A percentile compares a stretch with the other conserved stretches of the same genome.
Evolutionary conservation across 352 stramenopile genomes (phyloP).

Genomic region (Pythium apleroticum): DNA sequence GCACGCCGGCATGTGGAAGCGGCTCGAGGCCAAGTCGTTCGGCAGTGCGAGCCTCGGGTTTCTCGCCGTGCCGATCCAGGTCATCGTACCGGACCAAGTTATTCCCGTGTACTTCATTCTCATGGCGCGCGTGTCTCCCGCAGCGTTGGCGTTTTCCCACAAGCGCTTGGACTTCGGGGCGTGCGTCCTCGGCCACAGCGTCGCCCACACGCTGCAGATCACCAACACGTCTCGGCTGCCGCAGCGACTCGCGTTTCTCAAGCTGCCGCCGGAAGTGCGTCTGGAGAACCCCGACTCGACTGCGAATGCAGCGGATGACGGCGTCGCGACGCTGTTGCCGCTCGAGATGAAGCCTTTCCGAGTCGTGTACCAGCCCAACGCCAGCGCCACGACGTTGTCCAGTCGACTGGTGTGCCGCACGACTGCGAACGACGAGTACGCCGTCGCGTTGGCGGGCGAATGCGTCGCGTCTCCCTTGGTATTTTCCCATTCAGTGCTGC

Average conservation of each 20-base stretch:
- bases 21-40: constrained; percentile 22
- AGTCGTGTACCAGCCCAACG: constrained; percentile 49
- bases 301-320: constrained; percentile 39
- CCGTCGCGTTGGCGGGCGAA: constrained; percentile 35
- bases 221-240: constrained; percentile 51
- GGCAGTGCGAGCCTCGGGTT: constrained; percentile 19
- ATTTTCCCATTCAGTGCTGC: constrained; percentile 54
- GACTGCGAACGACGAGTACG: constrained; percentile 48
- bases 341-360: constrained; percentile 32
- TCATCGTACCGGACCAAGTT: constrained; percentile 63
- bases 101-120: constrained; percentile 63
- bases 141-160: constrained; percentile 32
- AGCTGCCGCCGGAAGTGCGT: constrained; percentile 44
- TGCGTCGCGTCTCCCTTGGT: constrained; percentile 42
- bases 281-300: constrained; percentile 29
- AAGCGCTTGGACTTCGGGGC: constrained; percentile 48
- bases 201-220: constrained; percentile 34
- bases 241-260: constrained; percentile 69
- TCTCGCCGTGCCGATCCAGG: constrained; percentile 34
- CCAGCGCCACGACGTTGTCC: constrained; percentile 37
- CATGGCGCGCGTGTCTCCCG: constrained; percentile 32
- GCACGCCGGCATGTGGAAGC: constrained; percentile 27
- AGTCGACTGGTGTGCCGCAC: constrained; percentile 42
- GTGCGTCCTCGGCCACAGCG: constrained; percentile 52
- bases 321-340: constrained; percentile 59